These are phyloP conservation scores for Saturnispora serradocipensis DNA, from an alignment of 805 yeast genomes.

Conservation along the genomic window DNA sequence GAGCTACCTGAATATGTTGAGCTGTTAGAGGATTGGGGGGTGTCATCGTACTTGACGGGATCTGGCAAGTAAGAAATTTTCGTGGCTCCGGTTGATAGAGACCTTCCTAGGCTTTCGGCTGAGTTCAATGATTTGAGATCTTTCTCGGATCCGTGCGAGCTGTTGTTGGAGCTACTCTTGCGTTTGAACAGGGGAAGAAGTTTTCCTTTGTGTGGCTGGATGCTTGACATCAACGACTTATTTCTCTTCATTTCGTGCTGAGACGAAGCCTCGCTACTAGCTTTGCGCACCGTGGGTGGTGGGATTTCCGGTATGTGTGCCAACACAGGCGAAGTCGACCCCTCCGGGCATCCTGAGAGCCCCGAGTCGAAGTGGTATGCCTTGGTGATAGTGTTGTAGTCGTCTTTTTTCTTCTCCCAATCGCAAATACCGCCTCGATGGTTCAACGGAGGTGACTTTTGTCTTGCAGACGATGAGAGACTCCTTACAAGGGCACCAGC, in stretches of 20 bases:
- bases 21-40: neutral
- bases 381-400: constrained; percentile 3
- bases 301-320: neutral
- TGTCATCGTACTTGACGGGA: neutral
- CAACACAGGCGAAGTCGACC: neutral
- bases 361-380: constrained; percentile 7
- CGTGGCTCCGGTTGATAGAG: neutral
- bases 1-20: constrained; percentile 1
- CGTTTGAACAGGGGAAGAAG: constrained; percentile 2
- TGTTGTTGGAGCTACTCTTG: neutral
- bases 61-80: neutral
- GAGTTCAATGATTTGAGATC: neutral
- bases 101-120: neutral
- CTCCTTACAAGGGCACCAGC: neutral
- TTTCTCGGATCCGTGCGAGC: neutral
- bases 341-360: neutral
- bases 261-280: neutral
- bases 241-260: constrained; percentile 1
- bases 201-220: neutral
- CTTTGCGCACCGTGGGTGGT: neutral
- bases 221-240: neutral
- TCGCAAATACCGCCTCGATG: neutral
- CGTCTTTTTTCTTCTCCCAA: neutral
- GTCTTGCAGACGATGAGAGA: neutral
- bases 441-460: neutral